Evolutionary conservation across 2,329 filamentous ascomycete species (phyloP).

Genomic region (Albophoma yamanashiensis): DNA sequence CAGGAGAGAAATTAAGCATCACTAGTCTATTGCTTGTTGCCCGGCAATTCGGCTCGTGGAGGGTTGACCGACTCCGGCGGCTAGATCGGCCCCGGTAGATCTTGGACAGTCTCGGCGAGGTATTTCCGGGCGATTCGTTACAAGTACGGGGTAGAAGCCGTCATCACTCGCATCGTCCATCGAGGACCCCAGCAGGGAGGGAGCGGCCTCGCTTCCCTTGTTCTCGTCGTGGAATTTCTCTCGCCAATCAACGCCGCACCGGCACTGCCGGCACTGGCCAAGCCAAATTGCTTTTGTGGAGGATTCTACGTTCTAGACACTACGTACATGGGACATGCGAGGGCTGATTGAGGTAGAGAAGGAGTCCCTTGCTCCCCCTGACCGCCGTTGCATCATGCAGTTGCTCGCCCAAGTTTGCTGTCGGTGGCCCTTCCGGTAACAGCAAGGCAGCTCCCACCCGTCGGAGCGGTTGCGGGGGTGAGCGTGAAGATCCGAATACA

Average conservation of each 20-base stretch:
- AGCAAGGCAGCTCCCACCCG: not conserved
- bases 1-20: not conserved
- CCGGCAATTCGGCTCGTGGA: not conserved
- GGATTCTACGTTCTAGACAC: not conserved
- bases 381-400: not conserved
- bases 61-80: not conserved
- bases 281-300: not conserved
- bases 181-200: not conserved
- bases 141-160: too few relatives aligned
- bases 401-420: not conserved
- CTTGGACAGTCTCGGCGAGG: not conserved
- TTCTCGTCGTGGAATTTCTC: not conserved
- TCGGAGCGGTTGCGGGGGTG: not conserved
- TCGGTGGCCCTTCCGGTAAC: not conserved
- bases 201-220: not conserved
- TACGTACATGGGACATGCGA: not conserved
- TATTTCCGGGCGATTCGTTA: not conserved
- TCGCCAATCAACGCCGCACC: not conserved
- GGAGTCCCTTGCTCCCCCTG: not conserved
- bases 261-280: not conserved
- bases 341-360: not conserved
- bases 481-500: not conserved
- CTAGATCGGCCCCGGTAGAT: not conserved
- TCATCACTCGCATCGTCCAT: not conserved
- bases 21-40: not conserved